Conservation (phyloP, 2,329 filamentous ascomycete genomes). For the Fusarium odoratissimum region DNA sequence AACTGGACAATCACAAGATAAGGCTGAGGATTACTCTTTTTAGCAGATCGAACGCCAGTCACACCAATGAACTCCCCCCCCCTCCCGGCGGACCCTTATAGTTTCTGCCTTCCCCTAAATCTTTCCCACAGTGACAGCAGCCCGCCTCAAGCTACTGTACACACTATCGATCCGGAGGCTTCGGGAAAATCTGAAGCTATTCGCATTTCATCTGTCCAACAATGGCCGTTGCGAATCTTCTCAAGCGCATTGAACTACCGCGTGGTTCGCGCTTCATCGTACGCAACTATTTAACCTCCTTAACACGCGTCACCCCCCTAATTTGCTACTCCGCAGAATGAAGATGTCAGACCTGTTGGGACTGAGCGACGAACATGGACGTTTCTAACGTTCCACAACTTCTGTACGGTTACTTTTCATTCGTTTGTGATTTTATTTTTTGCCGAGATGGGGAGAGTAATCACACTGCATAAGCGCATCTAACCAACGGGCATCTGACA, state of each 20-base stretch:
- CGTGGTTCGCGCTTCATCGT: constrained; percentile 51
- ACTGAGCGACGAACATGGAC: constrained; percentile 56
- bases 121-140: background rate
- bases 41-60: background rate
- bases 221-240: constrained; percentile 43
- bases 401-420: constrained; percentile 48
- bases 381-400: constrained; percentile 57
- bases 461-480: constrained; percentile 3
- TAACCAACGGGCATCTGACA: constrained; percentile 23
- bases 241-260: constrained; percentile 45
- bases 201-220: background rate
- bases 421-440: background rate
- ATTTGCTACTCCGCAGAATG: constrained; percentile 50
- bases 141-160: constrained; percentile 5
- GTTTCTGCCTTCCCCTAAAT: background rate
- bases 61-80: background rate
- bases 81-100: background rate
- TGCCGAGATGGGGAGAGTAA: background rate
- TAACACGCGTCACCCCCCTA: constrained; percentile 3
- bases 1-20: background rate
- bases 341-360: constrained; percentile 63
- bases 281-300: constrained; percentile 1
- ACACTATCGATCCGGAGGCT: constrained; percentile 9
- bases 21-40: constrained; percentile 4
- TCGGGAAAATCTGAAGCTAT: constrained; percentile 11